Conservation (phyloP, 2,329 filamentous ascomycete species). For the Byssothecium circinans region DNA sequence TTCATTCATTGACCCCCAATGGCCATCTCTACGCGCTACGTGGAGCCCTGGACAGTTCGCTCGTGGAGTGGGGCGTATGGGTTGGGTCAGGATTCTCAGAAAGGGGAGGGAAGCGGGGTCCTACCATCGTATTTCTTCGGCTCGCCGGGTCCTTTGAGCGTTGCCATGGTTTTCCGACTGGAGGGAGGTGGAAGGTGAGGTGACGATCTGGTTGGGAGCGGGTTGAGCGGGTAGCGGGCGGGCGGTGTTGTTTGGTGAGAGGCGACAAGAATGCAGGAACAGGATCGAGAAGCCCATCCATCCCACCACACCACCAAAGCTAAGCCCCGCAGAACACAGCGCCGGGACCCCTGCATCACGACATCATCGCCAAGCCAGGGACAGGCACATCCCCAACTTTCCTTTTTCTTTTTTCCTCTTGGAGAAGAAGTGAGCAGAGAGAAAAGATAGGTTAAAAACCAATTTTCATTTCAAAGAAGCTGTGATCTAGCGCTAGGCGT, state of each 20-base stretch:
- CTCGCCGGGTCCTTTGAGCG: slow-evolving; percentile 65
- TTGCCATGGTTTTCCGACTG: slow-evolving; percentile 46
- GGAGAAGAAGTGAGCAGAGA: too few species aligned
- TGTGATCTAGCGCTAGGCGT: slow-evolving; percentile 15
- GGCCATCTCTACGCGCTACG: too few species aligned
- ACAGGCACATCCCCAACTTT: neutral
- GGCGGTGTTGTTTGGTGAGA: slow-evolving; percentile 1
- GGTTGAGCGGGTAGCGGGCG: neutral
- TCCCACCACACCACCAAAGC: slow-evolving; percentile 5
- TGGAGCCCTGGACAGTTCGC: too few species aligned
- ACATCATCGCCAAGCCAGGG: slow-evolving; percentile 12
- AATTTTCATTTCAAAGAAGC: slow-evolving; percentile 22
- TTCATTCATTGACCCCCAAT: too few species aligned
- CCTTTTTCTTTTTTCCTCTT: too few species aligned
- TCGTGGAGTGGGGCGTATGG: too few species aligned
- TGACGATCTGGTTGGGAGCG: neutral
- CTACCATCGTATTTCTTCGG: slow-evolving; percentile 60
- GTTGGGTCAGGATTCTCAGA: neutral
- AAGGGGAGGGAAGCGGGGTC: slow-evolving; percentile 14
- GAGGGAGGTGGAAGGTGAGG: slow-evolving; percentile 8
- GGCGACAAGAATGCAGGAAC: slow-evolving; percentile 34
- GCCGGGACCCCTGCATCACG: slow-evolving; percentile 16
- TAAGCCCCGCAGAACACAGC: slow-evolving; percentile 1
- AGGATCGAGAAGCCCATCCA: neutral
- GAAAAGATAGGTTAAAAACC: too few species aligned